Percentiles rank a stretch among this genome's conserved stretches.
These are phyloP conservation scores for Zygotorulaspora danielsina DNA, from an alignment of 805 yeast genomes.

Conservation along the genomic window DNA sequence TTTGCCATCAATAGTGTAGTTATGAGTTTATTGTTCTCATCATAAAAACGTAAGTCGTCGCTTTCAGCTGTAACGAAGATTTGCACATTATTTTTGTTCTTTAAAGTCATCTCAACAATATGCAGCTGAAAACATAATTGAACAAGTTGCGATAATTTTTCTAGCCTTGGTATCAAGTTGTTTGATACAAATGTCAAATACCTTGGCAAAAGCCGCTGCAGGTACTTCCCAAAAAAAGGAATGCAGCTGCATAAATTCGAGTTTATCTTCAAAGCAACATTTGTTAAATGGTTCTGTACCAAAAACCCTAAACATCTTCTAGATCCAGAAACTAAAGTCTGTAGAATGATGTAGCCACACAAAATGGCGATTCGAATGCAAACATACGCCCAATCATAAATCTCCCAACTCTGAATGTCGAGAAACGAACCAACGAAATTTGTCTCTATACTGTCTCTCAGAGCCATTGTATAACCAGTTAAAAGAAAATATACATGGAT, in stretches of 20 bases:
- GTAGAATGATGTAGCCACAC: constrained; percentile 7
- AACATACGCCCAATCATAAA: constrained; percentile 16
- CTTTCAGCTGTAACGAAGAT: constrained; percentile 26
- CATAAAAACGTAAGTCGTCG: constrained; percentile 18
- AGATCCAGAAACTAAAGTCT: constrained; percentile 7
- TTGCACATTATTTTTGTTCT: constrained; percentile 21
- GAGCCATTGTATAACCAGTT: constrained; percentile 9
- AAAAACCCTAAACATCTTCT: constrained; percentile 1
- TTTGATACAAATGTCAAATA: neutral
- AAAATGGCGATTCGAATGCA: constrained; percentile 8
- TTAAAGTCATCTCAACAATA: constrained; percentile 20
- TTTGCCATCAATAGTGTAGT: constrained; percentile 39
- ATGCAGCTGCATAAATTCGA: constrained; percentile 15
- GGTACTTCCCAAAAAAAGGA: constrained; percentile 21
- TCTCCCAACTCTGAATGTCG: constrained; percentile 12
- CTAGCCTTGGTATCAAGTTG: constrained; percentile 14
- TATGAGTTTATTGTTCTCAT: constrained; percentile 6
- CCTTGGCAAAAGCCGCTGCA: constrained; percentile 10
- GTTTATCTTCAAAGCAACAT: constrained; percentile 4
- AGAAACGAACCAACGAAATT: constrained; percentile 24
- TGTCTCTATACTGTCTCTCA: constrained; percentile 18
- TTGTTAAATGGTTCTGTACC: constrained; percentile 8
- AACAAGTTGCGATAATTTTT: constrained; percentile 8
- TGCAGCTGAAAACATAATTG: constrained; percentile 20
- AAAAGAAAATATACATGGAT: too few species aligned